Percentiles rank a stretch among this genome's conserved stretches.
Conservation (phyloP, 495 filamentous ascomycete species). For the Tuber brumale region DNA sequence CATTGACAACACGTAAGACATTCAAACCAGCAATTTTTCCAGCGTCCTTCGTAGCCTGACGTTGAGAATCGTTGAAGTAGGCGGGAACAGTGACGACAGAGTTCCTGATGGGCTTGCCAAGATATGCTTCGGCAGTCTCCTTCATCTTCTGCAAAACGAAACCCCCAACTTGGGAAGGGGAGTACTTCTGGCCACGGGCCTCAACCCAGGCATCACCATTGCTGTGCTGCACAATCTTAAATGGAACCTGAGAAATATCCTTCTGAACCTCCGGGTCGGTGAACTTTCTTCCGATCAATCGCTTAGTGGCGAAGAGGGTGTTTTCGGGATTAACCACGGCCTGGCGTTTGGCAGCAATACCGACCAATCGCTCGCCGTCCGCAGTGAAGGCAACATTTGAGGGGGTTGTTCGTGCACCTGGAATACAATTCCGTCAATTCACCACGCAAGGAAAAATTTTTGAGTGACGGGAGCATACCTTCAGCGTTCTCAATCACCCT, state of each 20-base stretch:
- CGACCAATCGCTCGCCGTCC: constrained; percentile 94
- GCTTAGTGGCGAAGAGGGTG: constrained; percentile 98
- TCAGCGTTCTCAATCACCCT: constrained; percentile 97
- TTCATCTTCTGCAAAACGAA: constrained; percentile 98
- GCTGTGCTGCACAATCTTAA: constrained; percentile 97
- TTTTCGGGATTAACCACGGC: constrained; percentile 99
- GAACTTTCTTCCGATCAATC: constrained; percentile 98
- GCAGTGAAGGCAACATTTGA: constrained; percentile 96
- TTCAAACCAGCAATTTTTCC: constrained; percentile 94
- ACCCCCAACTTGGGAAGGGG: constrained; percentile 94
- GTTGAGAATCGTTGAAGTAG: constrained; percentile 97
- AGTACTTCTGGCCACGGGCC: constrained; percentile 94
- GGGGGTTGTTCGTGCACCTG: constrained; percentile 90
- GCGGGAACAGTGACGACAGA: constrained; percentile 94
- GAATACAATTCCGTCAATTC: constrained; percentile 16
- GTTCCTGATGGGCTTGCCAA: constrained; percentile 84
- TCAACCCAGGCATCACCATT: constrained; percentile 98
- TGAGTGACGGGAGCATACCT: constrained; percentile 51
- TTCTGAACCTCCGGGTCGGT: constrained; percentile 93
- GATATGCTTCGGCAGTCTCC: constrained; percentile 89
- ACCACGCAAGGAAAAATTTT: constrained; percentile 22
- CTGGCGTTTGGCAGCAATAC: constrained; percentile 97
- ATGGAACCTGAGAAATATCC: constrained; percentile 96
- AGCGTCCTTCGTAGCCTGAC: constrained; percentile 96
- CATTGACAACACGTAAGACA: constrained; percentile 93